Percentiles rank a stretch among this genome's conserved stretches.
phyloP scores from a whole-genome alignment of 1,284 basidiomycete species.

The Entoloma clypeatum region DNA sequence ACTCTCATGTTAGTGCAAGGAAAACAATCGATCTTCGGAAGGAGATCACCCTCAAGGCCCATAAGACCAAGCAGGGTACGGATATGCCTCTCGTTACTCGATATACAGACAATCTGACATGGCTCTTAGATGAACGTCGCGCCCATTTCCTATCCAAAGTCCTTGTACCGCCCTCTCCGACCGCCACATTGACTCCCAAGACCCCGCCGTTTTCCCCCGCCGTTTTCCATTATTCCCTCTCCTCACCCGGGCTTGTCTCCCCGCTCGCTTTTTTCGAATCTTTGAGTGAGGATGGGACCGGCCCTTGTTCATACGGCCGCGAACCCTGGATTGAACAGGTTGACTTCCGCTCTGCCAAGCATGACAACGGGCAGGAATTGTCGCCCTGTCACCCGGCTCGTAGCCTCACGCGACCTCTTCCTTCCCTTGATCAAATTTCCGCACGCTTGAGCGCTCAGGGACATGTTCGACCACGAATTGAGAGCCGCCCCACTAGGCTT shows the following conservation, averaged over 20 bases:
- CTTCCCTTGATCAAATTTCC: slow-evolving; percentile 73
- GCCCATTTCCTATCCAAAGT: slow-evolving; percentile 73
- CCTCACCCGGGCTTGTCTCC: slow-evolving; percentile 62
- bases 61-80: slow-evolving; percentile 72
- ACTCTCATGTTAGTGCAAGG: slow-evolving; percentile 41
- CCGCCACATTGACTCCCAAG: slow-evolving; percentile 53
- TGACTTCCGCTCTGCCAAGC: slow-evolving; percentile 48
- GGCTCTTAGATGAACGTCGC: slow-evolving; percentile 60
- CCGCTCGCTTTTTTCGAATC: slow-evolving; percentile 59
- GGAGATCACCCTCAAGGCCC: slow-evolving; percentile 68
- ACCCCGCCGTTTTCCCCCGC: slow-evolving; percentile 68
- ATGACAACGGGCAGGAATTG: slow-evolving; percentile 25
- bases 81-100: slow-evolving; percentile 15
- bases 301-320: slow-evolving; percentile 23
- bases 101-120: slow-evolving; percentile 10
- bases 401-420: slow-evolving; percentile 31
- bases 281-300: slow-evolving; percentile 36
- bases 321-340: slow-evolving; percentile 63
- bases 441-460: slow-evolving; percentile 49
- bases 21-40: slow-evolving; percentile 60
- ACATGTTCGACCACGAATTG: slow-evolving; percentile 16
- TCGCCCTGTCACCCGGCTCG: slow-evolving; percentile 8
- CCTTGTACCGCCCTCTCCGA: slow-evolving; percentile 58
- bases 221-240: slow-evolving; percentile 64
- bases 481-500: slow-evolving; percentile 31